Evolutionary conservation across 2,329 filamentous ascomycete genomes (phyloP), one percentile per base, ranked within the genome.

Genomic region (Zasmidium cellare): DNA sequence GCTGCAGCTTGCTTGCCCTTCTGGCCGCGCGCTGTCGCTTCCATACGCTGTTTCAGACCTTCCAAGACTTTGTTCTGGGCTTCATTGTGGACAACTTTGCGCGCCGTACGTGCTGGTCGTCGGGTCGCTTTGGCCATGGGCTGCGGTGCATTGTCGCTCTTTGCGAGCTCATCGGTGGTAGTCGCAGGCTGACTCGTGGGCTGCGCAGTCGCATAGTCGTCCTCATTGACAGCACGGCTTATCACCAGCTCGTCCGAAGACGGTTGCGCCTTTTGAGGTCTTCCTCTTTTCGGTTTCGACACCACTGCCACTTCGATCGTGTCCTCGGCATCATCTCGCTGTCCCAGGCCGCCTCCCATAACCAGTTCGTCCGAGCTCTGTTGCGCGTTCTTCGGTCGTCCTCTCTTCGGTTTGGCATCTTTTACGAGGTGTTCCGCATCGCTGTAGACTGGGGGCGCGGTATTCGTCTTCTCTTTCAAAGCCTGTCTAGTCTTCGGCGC

Each of bases 1-100:
- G 45, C 46, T n/a, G 49, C 54, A 20, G 35, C 55, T 56, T 59
- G 58, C 31, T 60, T 62, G 31, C 56, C 57, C 20, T 60, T 62
- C 53, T 62, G 59, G 16, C 57, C 60, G 54, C 60, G 60, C 38
- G 66, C 64, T 3, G 68, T 69, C 31, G 67, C 67, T 38, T 69
- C 64, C 67, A 72, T 71, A 19, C 71, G 67, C 60, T 67, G 60
- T 58, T 69, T 72, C 59, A 75, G 50, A n/a, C 65, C 68, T 23
- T 72, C 65, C 46, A 73, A 48, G 2, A 70, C 70, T 28, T 64
- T 65, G 28, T 49, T 67, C 35, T 71, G 67, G 46, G 61, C 66
- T 49, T 68, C 61, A 24, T 57, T 69, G 20, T 60, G 66, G 41
- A 60, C 60, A 7, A 66, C 51, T 69, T 71, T 69, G 48, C 61